phyloP scores from a whole-genome alignment of 495 filamentous ascomycete genomes.

The Bathelium albidoporum region DNA sequence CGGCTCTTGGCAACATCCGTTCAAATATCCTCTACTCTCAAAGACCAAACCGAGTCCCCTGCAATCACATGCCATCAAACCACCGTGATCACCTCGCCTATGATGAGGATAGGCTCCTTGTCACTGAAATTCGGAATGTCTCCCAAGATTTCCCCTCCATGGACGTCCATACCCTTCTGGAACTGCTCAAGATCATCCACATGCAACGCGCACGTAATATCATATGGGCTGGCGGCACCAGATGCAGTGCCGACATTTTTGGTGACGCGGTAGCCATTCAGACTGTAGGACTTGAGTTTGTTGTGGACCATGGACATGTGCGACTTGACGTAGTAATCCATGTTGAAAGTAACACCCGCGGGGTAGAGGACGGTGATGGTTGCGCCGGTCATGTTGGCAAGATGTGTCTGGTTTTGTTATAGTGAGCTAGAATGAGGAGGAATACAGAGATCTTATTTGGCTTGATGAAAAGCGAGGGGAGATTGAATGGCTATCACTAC shows the following conservation, averaged over 20 bases:
- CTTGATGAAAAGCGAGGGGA: not conserved
- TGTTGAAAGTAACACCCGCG: conserved; percentile 19
- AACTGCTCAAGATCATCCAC: conserved; percentile 14
- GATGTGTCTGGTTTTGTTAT: not conserved
- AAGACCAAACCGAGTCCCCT: no score
- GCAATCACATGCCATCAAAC: no score
- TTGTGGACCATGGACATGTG: conserved; percentile 22
- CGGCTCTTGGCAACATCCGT: no score
- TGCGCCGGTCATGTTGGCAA: conserved; percentile 16
- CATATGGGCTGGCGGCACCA: conserved; percentile 11
- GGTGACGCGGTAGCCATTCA: conserved; percentile 19
- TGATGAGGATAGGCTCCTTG: conserved; percentile 16
- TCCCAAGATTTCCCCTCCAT: conserved; percentile 12
- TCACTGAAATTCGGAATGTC: conserved; percentile 23
- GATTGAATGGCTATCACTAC: no score
- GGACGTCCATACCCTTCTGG: conserved; percentile 11
- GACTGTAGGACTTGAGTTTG: conserved; percentile 9
- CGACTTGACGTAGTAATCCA: conserved; percentile 23
- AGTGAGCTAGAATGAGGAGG: no score
- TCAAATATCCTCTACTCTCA: no score
- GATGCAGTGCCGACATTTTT: conserved; percentile 6
- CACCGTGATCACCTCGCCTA: conserved; percentile 14
- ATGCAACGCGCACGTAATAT: conserved; percentile 18
- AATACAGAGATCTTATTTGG: no score
- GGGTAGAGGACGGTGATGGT: conserved; percentile 23